Evolutionary conservation across 1,284 basidiomycete genomes (phyloP), one percentile per base, ranked within the genome.

Genomic region (Cutaneotrichosporon cavernicola): DNA sequence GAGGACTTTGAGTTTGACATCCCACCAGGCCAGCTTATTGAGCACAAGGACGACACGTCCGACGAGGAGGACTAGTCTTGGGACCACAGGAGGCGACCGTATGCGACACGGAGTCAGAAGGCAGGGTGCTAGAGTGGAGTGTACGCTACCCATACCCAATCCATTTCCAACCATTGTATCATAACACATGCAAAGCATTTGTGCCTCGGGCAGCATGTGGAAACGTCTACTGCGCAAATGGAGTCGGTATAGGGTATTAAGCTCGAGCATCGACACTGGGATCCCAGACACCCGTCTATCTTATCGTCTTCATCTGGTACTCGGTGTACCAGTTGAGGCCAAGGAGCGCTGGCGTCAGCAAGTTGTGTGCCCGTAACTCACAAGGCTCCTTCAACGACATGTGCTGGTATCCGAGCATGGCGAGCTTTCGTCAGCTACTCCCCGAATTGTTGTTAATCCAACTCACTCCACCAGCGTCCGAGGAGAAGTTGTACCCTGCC

Each of bases 361-460:
- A 49, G 7, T 18, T 32, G n/a, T 8, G 21, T 4, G 14, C 18
- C n/a, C 10, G 5, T 4, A 21, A 73, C 76, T 75, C 65, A 76
- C 76, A 78, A 56, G 78, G 79, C 70, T 81, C 80, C 47, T 80
- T 74, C 57, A 81, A 69, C 16, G 74, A 77, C 65, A 71, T 74
- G 70, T 82, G 81, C 66, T 82, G 81, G 61, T 82, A 82, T 4
- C 81, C 81, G n/a, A 81, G 69, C 0, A 82, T 73, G 22, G 77
- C 76, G n/a, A 79, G 70, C 73, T 77, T 60, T 1, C 11, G 61
- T 65, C 56, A 65, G 61, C 51, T 13, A 22, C 22, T 13, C 7
- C 36, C 50, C n/a, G 9, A 31, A n/a, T 16, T 5, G 47, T n/a
- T 30, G 3, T 5, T 5, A 13, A 4, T 8, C 32, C 21, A 0